Base-by-base conservation (phyloP, 164 flowering plant genomes). In the Sedum album region DNA sequence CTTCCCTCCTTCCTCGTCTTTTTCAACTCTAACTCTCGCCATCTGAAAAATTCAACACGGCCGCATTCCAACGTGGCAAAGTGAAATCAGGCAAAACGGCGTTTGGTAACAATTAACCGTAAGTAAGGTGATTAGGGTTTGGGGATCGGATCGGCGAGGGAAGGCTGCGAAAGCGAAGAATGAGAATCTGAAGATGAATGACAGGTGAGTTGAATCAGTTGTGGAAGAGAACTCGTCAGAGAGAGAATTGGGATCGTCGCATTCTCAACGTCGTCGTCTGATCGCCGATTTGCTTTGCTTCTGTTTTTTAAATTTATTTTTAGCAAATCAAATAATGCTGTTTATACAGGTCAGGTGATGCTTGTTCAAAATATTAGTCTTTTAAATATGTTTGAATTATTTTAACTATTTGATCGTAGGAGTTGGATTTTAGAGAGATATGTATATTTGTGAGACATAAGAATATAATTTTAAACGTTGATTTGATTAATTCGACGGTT, bases 11-110 rank as follows among this genome's bases (percentile, higher is more conserved):
- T 31, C 8, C 18, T 75, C 76, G 26, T 75, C 76, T 66, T 70
- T 75, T 30, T 67, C 73, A 38, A 68, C 79, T 66, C 76, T 76
- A 18, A 21, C 51, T 70, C 69, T 71, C 70, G 30, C 33, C 80
- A 77, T 71, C 28, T 21, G 14, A 3, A 21, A 21, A 53, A 21
- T 21, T n/a, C 30, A 23, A 53, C 7, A 21, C 57, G 23, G 25
- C 18, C 31, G 28, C 62, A 57, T 20, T 57, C 62, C 17, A 55
- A 5, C 14, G 41, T 38, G 41, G 41, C 60, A 13, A 21, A n/a
- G n/a, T n/a, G 21, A 51, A 51, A n/a, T 23, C n/a, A n/a, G n/a
- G n/a, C n/a, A 21, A 51, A n/a, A 51, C 21, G 11, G 28, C n/a
- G 5, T 5, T 21, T 17, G 2, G 51, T 46, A 51, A 48, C 21